Conservation (phyloP, 495 filamentous ascomycete genomes). For the Lasiosphaeris hirsuta region DNA sequence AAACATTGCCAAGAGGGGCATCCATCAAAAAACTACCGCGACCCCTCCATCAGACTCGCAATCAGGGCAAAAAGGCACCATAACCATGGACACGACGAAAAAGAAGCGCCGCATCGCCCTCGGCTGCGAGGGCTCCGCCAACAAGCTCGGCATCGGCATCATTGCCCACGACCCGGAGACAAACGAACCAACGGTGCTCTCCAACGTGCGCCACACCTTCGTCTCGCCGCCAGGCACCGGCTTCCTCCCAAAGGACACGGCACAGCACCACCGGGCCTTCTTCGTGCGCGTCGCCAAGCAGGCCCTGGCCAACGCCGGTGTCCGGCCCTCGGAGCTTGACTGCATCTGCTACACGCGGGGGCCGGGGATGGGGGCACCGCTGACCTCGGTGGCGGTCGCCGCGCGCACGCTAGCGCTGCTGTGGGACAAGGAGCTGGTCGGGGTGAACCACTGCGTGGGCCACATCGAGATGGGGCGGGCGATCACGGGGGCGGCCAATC, state of each 20-base stretch:
- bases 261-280: conserved; percentile 83
- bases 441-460: conserved; percentile 96
- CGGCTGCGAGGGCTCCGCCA: conserved; percentile 94
- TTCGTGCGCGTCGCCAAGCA: conserved; percentile 75
- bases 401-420: conserved; percentile 79
- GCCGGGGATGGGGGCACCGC: conserved; percentile 92
- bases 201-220: conserved; percentile 94
- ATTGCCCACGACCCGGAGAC: conserved; percentile 68
- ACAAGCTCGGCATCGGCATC: conserved; percentile 93
- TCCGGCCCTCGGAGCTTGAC: conserved; percentile 64
- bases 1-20: background rate
- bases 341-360: conserved; percentile 96
- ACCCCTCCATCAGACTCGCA: background rate
- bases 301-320: conserved; percentile 65
- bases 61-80: conserved; percentile 3
- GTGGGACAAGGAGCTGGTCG: conserved; percentile 83
- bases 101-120: conserved; percentile 61
- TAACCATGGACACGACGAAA: conserved; percentile 13
- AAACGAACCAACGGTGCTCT: conserved; percentile 69
- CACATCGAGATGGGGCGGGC: conserved; percentile 98
- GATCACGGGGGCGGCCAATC: conserved; percentile 88
- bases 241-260: conserved; percentile 95
- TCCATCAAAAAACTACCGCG: background rate
- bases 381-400: conserved; percentile 83
- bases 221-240: conserved; percentile 87